Evolutionary conservation across 768 basidiomycete species (phyloP).

Genomic region (Melanogaster broomeanus): DNA sequence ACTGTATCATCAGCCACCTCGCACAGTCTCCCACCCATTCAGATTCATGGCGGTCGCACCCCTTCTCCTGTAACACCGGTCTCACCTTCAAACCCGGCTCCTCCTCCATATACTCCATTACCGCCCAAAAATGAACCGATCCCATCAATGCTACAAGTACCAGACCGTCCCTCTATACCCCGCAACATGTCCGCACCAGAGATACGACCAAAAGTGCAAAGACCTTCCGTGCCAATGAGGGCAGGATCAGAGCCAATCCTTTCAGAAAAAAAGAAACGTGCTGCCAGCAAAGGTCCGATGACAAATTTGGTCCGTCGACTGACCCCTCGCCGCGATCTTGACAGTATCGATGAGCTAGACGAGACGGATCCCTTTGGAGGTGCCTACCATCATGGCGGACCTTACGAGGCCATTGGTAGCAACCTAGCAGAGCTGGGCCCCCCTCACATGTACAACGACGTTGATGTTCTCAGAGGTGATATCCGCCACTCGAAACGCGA

Average conservation of each 20-base stretch:
- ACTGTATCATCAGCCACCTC: slow-evolving; percentile 14
- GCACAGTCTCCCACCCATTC: not conserved
- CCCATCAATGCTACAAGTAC: not conserved
- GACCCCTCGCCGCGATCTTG: slow-evolving; percentile 41
- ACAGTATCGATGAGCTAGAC: slow-evolving; percentile 78
- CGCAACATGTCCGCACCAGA: not conserved
- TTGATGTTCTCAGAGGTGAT: slow-evolving; percentile 1
- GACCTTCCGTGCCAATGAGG: not conserved
- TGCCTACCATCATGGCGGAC: slow-evolving; percentile 66
- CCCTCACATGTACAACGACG: slow-evolving; percentile 2
- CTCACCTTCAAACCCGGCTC: not conserved
- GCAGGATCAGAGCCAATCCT: not conserved
- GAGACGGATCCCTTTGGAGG: slow-evolving; percentile 70
- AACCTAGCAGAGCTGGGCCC: slow-evolving; percentile 12
- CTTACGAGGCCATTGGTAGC: slow-evolving; percentile 66
- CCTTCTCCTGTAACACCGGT: slow-evolving; percentile 1
- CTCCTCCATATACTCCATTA: not conserved
- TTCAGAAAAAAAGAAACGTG: slow-evolving; percentile 2
- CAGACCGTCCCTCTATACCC: not conserved
- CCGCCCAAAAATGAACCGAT: not conserved
- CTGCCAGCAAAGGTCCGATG: slow-evolving; percentile 20
- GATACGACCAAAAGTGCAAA: not conserved
- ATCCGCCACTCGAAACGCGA: slow-evolving; percentile 7
- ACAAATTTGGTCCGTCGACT: slow-evolving; percentile 29
- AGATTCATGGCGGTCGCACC: not conserved